These are phyloP conservation scores for Pestalotiopsis sp. DNA, from an alignment of 2,329 filamentous ascomycete genomes.

Conservation along the genomic window DNA sequence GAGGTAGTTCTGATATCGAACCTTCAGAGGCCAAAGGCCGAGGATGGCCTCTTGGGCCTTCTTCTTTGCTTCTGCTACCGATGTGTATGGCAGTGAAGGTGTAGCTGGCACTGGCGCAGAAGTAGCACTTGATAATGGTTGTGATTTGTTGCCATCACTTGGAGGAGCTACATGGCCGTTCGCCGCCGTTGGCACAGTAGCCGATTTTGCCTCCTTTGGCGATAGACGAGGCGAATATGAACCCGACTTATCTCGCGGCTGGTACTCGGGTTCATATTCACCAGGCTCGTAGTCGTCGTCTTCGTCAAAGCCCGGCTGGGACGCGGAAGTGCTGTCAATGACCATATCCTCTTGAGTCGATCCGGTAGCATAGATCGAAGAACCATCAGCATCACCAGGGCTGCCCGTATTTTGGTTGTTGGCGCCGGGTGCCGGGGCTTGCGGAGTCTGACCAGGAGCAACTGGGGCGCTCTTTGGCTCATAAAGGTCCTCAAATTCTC, in stretches of 20 bases:
- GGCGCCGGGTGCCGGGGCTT: constrained; percentile 13
- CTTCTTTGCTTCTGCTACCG: constrained; percentile 46
- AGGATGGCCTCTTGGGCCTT: constrained; percentile 68
- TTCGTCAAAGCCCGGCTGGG: constrained; percentile 19
- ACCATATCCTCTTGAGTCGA: constrained; percentile 23
- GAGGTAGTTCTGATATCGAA: constrained; percentile 73
- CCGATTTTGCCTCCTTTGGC: constrained; percentile 43
- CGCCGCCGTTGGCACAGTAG: background rate
- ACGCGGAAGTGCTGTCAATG: constrained; percentile 22
- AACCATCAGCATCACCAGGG: constrained; percentile 30
- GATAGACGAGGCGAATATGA: constrained; percentile 56
- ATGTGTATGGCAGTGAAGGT: constrained; percentile 21
- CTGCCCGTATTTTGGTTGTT: constrained; percentile 23
- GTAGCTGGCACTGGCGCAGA: background rate
- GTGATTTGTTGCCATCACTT: background rate
- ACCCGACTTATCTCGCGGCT: constrained; percentile 45
- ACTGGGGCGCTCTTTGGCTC: constrained; percentile 36
- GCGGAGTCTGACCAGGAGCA: constrained; percentile 1
- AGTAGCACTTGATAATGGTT: background rate
- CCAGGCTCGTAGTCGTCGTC: constrained; percentile 25
- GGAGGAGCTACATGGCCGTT: background rate
- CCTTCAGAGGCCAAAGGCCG: constrained; percentile 63
- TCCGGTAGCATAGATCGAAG: constrained; percentile 31
- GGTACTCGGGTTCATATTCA: constrained; percentile 26
- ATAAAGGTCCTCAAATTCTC: constrained; percentile 59